Evolutionary conservation across 1,139 yeast genomes (phyloP), one percentile per base, ranked within the genome.

Genomic region (Zygosaccharomyces sapae): DNA sequence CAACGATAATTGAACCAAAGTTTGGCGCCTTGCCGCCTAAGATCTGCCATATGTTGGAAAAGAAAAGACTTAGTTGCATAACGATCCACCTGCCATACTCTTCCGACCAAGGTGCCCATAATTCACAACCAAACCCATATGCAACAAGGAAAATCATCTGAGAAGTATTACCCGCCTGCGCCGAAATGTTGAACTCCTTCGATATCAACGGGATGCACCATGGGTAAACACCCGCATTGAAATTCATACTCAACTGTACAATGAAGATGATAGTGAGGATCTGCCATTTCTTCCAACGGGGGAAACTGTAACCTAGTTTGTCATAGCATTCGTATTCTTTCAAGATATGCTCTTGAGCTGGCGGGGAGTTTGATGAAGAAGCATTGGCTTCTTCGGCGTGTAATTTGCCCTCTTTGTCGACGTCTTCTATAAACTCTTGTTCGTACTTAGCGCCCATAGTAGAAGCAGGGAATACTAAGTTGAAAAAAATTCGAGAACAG

Each of bases 381-480:
- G 9, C 33, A 12, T 33, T 16, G 2, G 24, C 24, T 22, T 24
- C 36, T 4, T n/a, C 10, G 22, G 34, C 44, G 10, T 34, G 38
- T 24, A 33, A 38, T 5, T 24, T 33, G 34, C 38, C 31, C 16
- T 24, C 42, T 13, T 44, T 24, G 22, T 43, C 38, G 2, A 33
- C 38, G 35, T 44, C 41, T 38, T 44, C 46, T 25, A 44, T 18
- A 10, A 44, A 44, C 46, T 44, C 75, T 34, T 67, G 68, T 24
- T 62, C 71, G 42, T 63, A 59, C 53, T 57, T 62, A 54, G 53
- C 40, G 31, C 40, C 40, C 40, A 37, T 37, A 18, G 16, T 37
- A 13, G 9, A 13, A 18, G 13, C 19, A 5, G 18, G 18, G 6
- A 13, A 12, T 18, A 31, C 3, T 31, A 6, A 4, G 18, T 13